A percentile compares a stretch with the other conserved stretches of the same genome.
phyloP scores from a whole-genome alignment of 2,329 filamentous ascomycete species.

The Talaromyces rugulosus region DNA sequence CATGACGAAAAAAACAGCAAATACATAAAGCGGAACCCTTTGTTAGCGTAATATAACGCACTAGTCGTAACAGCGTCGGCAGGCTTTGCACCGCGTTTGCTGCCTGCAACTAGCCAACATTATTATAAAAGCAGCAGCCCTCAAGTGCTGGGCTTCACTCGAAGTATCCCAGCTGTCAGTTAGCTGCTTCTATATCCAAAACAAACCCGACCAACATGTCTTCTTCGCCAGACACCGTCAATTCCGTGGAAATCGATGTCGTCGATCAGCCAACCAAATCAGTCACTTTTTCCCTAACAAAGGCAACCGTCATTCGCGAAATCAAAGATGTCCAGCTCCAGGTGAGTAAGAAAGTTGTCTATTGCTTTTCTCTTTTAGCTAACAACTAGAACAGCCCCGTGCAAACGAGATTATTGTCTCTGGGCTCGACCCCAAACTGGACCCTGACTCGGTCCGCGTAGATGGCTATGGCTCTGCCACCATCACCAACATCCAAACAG shows the following conservation, averaged over 20 bases:
- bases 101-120: background rate
- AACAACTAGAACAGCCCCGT: conserved; percentile 39
- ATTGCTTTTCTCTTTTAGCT: background rate
- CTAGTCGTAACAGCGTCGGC: background rate
- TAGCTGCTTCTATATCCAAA: background rate
- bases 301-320: conserved; percentile 59
- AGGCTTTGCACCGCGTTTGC: background rate
- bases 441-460: conserved; percentile 57
- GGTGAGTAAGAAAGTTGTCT: conserved; percentile 22
- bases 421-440: conserved; percentile 51
- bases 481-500: conserved; percentile 60
- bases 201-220: conserved; percentile 1
- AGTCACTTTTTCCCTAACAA: conserved; percentile 60
- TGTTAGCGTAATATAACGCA: background rate
- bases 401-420: conserved; percentile 54
- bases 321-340: conserved; percentile 50
- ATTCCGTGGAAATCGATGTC: conserved; percentile 41
- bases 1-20: background rate
- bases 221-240: conserved; percentile 7
- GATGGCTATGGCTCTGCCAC: conserved; percentile 56
- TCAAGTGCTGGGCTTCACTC: no score
- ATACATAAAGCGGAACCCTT: background rate
- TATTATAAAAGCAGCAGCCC: background rate
- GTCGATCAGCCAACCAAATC: conserved; percentile 56
- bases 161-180: background rate